Base-by-base conservation (phyloP, 805 yeast species). In the Starmerella stigmatis region DNA sequence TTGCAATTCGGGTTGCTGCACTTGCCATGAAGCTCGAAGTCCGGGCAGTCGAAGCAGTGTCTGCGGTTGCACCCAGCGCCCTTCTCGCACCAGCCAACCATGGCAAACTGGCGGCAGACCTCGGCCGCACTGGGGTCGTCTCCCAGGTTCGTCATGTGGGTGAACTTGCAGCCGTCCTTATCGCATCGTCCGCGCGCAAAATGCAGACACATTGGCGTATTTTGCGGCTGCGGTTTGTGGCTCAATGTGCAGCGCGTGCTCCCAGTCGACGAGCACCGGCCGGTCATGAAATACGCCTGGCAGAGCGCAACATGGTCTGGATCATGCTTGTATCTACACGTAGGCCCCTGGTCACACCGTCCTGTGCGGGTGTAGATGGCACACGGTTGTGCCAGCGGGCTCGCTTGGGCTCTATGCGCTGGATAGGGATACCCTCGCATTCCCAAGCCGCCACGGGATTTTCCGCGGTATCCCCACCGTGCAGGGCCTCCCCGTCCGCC, bases 31-130 rank as follows among this genome's bases (percentile, higher is more conserved):
- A 75, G 77, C 51, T 74, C 79, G 53, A 70, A 73, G 56, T 82
- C 89, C 0, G 94, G 89, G 62, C 94, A 83, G 47, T 74, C 74
- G 52, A 67, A 71, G 13, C 64, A 61, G 57, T 83, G 94, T 28
- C 71, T 60, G 37, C 72, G 70, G 5, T 71, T 67, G 57, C 94
- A 83, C 25, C 56, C 51, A 21, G 62, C 56, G 0, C 92, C 94
- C 20, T 73, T 60, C 25, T 66, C 72, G 60, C 94, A 84, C 64
- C 73, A 81, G 1, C 88, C 86, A 15, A 74, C 74, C 27, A 78
- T 54, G 4, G 88, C 72, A 64, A 83, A 84, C 23, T 73, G 76
- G 19, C 84, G 66, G 57, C 94, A 83, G 0, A 75, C 66, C 57
- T 67, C 63, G 3, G 76, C 62, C 12, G 12, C 4, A 16, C 16